Percentiles rank a stretch among this genome's conserved stretches.
phyloP scores from a whole-genome alignment of 257 asterid genomes.

The Parsonsia alboflavescens region DNA sequence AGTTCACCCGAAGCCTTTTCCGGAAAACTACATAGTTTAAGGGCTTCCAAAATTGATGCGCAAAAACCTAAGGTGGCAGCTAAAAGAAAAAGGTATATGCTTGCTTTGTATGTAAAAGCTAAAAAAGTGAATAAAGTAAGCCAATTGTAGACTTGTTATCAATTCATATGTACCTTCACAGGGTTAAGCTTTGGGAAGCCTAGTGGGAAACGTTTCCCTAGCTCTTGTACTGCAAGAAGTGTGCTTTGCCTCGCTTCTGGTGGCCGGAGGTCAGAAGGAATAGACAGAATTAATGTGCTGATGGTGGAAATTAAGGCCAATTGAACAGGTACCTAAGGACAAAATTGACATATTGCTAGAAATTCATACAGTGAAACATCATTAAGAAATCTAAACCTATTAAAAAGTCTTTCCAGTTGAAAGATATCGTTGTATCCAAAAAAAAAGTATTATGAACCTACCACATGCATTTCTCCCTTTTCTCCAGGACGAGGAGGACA shows the following conservation, averaged over 20 bases:
- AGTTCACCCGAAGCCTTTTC: no score
- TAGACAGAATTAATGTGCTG: slow-evolving; percentile 75
- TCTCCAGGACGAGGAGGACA: slow-evolving; percentile 88
- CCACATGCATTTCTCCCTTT: slow-evolving; percentile 99
- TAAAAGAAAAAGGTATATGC: no score
- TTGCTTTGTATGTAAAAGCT: no score
- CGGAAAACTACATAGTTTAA: not conserved
- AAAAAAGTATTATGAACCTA: slow-evolving; percentile 29
- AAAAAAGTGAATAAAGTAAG: not conserved
- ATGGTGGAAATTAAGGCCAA: slow-evolving; percentile 81
- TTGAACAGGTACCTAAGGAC: slow-evolving; percentile 87
- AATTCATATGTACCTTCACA: slow-evolving; percentile 51
- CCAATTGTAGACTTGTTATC: not conserved
- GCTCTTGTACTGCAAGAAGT: slow-evolving; percentile 80
- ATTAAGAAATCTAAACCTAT: not conserved
- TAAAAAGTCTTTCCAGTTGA: not conserved
- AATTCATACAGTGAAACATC: slow-evolving; percentile 1
- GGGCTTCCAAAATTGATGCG: not conserved
- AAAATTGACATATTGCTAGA: slow-evolving; percentile 9
- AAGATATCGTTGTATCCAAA: not conserved
- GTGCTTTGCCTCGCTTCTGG: slow-evolving; percentile 78
- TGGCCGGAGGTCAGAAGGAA: slow-evolving; percentile 92
- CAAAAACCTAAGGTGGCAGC: not conserved
- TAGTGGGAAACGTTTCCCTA: slow-evolving; percentile 80
- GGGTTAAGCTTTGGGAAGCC: slow-evolving; percentile 95